Conservation (phyloP, 306 rosid genomes). For the Cicer judaicum region DNA sequence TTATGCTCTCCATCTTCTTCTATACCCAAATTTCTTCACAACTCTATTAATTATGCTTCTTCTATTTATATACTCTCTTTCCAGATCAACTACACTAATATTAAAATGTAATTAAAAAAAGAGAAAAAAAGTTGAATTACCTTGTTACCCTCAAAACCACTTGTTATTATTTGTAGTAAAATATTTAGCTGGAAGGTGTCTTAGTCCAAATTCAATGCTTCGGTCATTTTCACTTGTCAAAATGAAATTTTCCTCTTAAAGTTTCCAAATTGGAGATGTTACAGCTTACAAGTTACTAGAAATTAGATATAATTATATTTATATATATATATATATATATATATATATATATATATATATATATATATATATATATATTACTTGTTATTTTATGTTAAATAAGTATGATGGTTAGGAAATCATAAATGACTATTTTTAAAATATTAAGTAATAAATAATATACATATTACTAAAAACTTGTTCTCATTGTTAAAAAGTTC, state of each 20-base stretch:
- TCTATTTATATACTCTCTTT: conserved; percentile 5
- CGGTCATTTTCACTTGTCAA: conserved; percentile 47
- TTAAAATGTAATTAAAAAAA: background rate
- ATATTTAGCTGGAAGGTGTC: conserved; percentile 37
- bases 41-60: conserved; percentile 7
- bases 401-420: background rate
- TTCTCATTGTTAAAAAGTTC: no score
- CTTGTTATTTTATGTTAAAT: background rate
- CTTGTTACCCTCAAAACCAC: conserved; percentile 38
- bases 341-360: no score
- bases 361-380: no score
- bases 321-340: no score
- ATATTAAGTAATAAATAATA: no score
- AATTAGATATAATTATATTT: background rate
- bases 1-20: conserved; percentile 39
- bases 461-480: background rate
- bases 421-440: no score
- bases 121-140: conserved; percentile 27
- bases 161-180: background rate
- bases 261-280: background rate
- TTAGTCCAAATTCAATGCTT: background rate
- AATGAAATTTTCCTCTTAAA: background rate
- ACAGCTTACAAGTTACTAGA: background rate
- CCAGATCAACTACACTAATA: background rate
- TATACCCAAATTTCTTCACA: conserved; percentile 5